Percentiles rank a stretch among this genome's conserved stretches.
Conservation (phyloP, 176 grass and related monocot species). For the Tillandsia leiboldiana region DNA sequence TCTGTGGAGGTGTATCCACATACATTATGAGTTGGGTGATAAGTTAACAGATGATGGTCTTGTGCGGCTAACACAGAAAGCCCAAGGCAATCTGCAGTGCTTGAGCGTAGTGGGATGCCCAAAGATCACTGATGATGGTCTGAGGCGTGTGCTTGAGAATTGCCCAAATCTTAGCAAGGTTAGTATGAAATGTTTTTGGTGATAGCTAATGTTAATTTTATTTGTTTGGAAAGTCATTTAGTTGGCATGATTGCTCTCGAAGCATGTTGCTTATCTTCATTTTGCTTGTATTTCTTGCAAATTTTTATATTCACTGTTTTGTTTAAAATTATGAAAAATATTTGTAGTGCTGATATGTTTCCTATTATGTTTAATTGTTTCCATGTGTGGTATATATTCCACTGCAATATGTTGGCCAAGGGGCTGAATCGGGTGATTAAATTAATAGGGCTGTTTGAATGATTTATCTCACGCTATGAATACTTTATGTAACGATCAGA, state of each 20-base stretch:
- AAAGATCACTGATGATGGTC: constrained; percentile 67
- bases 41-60: constrained; percentile 56
- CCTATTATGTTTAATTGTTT: constrained; percentile 1
- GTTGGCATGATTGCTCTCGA: too few relatives aligned
- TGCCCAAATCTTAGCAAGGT: constrained; percentile 66
- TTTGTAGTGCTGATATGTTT: not conserved
- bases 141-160: constrained; percentile 53
- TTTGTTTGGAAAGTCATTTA: not conserved
- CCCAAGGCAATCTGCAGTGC: constrained; percentile 35
- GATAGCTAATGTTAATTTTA: not conserved
- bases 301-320: too few relatives aligned
- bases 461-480: too few relatives aligned
- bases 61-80: constrained; percentile 38
- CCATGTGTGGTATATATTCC: too few relatives aligned
- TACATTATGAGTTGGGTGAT: constrained; percentile 33
- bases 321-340: not conserved
- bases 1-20: constrained; percentile 53
- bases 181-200: constrained; percentile 29
- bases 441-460: too few relatives aligned
- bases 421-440: too few relatives aligned
- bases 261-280: too few relatives aligned
- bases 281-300: too few relatives aligned
- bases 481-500: too few relatives aligned
- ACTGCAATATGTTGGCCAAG: too few relatives aligned
- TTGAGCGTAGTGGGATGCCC: constrained; percentile 41